These are phyloP conservation scores for Xerocomellus amylosporus DNA, from an alignment of 768 basidiomycete genomes.

Conservation along the genomic window DNA sequence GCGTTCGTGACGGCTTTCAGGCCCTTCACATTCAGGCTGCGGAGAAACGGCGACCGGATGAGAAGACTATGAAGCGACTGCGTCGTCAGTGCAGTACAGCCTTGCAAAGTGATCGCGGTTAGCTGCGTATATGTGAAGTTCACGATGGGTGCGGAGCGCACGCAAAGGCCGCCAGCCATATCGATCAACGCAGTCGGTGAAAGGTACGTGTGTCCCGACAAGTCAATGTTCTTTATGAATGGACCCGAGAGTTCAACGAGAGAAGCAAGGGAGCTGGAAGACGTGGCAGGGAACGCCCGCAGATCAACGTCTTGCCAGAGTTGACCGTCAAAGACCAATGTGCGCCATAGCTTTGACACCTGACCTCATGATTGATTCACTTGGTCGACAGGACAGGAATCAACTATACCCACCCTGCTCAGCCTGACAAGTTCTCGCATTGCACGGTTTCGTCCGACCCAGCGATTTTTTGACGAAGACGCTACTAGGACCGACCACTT, in stretches of 20 bases:
- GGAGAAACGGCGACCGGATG: constrained; percentile 57
- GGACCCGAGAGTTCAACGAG: constrained; percentile 57
- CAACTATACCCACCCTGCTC: constrained; percentile 59
- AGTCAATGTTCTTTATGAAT: constrained; percentile 60
- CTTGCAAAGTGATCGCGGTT: constrained; percentile 65
- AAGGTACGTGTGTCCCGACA: constrained; percentile 59
- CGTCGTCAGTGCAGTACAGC: constrained; percentile 65
- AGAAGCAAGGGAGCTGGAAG: constrained; percentile 48
- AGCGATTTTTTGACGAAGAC: constrained; percentile 57
- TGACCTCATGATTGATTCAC: constrained; percentile 33
- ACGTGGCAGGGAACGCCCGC: constrained; percentile 56
- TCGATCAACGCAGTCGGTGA: constrained; percentile 47
- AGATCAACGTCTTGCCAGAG: constrained; percentile 75
- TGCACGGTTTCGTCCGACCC: constrained; percentile 75
- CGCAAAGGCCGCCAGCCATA: constrained; percentile 53
- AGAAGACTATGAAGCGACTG: constrained; percentile 69
- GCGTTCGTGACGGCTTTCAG: constrained; percentile 66
- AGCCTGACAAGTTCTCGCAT: constrained; percentile 75
- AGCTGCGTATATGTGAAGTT: constrained; percentile 59
- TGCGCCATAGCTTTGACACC: constrained; percentile 78
- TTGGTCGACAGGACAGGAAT: constrained; percentile 8
- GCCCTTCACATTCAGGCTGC: constrained; percentile 62
- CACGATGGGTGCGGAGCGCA: constrained; percentile 32
- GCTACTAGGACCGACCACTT: constrained; percentile 65
- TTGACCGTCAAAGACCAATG: constrained; percentile 79